Percentiles rank a stretch among this genome's conserved stretches.
These are phyloP conservation scores for Penicillium sp. DNA, from an alignment of 2,329 filamentous ascomycete genomes.

Conservation along the genomic window DNA sequence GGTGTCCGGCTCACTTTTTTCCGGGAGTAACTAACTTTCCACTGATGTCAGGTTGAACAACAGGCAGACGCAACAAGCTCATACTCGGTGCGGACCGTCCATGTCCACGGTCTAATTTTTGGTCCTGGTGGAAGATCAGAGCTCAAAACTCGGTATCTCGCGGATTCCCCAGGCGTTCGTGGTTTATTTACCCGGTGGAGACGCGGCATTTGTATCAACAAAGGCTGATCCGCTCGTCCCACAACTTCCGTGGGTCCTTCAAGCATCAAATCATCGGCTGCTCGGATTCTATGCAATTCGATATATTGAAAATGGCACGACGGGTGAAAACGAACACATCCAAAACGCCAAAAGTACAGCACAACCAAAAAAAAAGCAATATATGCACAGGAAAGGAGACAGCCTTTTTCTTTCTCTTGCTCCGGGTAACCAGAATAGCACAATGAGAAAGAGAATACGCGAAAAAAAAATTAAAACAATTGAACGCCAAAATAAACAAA, in stretches of 20 bases:
- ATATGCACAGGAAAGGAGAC: slow-evolving; percentile 30
- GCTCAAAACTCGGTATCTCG: neutral
- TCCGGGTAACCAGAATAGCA: neutral
- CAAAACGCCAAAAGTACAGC: slow-evolving; percentile 21
- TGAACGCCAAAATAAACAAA: slow-evolving; percentile 9
- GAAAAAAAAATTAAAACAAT: slow-evolving; percentile 9
- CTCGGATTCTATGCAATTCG: slow-evolving; percentile 17
- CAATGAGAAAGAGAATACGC: slow-evolving; percentile 8
- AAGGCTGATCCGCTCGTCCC: slow-evolving; percentile 24
- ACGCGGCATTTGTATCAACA: slow-evolving; percentile 4
- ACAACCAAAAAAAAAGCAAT: slow-evolving; percentile 22
- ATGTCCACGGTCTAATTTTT: neutral
- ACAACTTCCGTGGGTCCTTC: slow-evolving; percentile 23
- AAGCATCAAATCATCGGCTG: slow-evolving; percentile 4
- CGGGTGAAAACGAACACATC: slow-evolving; percentile 22
- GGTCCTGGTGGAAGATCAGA: neutral
- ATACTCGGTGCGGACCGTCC: neutral
- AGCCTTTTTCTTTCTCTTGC: neutral
- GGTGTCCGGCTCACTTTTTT: neutral
- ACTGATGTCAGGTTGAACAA: neutral
- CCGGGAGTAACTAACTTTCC: neutral
- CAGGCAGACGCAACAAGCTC: neutral
- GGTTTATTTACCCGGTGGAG: slow-evolving; percentile 5
- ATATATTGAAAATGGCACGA: slow-evolving; percentile 10
- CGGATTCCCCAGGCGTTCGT: slow-evolving; percentile 6